Evolutionary conservation across 2,329 filamentous ascomycete species (phyloP), one percentile per base, ranked within the genome.

Genomic region (Alternaria hordeiaustralica): DNA sequence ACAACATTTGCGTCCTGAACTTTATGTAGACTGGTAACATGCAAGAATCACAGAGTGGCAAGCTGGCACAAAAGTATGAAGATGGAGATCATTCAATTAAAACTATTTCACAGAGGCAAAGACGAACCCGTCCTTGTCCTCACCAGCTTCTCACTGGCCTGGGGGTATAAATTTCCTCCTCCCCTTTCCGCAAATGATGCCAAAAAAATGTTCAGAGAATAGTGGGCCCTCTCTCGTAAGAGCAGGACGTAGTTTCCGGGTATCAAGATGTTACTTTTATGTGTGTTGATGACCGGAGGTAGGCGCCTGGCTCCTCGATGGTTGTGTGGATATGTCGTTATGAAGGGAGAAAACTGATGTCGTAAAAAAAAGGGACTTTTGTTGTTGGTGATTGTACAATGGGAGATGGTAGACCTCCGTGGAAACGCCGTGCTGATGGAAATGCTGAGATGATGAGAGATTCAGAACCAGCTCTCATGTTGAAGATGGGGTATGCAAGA

Each of bases 391-490:
- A 26, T 63, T 58, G 33, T 62, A 62, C 60, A 58, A 41, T 58
- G 33, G 36, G 45, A 60, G 61, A 15, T 67, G 55, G n/a, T 61
- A 53, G 25, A 58, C 58, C 57, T 64, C 55, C 49, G 36, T 26
- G 21, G 41, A 53, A 68, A 68, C 55, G 60, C 60, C 58, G 50
- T 61, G 58, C 60, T 64, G 63, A 49, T 59, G 60, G 47, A 55
- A 51, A 54, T 61, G 60, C 69, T 65, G 64, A 25, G 46, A 55
- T 58, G 57, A 62, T 45, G 77, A 79, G 77, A 78, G 78, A 79
- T 72, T 80, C 77, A 77, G 77, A 72, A 79, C 75, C 78, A 79
- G 77, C 77, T 79, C 78, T 78, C 77, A 61, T 49, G 21, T n/a
- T 50, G 47, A 45, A 23, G 44, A 25, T n/a, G 47, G 43, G 43